Base-by-base conservation (phyloP, 805 yeast genomes). In the Candida bentonensis region DNA sequence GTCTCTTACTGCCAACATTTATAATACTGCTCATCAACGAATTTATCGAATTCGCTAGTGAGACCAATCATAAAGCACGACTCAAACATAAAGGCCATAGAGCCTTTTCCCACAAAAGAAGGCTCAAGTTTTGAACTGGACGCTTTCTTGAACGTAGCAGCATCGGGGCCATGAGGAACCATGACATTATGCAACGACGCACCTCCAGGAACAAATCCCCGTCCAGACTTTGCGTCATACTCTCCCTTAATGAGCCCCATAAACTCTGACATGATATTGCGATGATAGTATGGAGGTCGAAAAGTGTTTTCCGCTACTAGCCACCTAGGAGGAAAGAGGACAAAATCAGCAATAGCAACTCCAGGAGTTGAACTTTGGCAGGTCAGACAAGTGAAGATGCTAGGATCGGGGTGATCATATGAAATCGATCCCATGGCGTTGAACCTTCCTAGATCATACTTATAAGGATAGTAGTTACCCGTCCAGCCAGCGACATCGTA, bases 61-160 rank as follows among this genome's bases (percentile, higher is more conserved):
- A 56, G 43, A 2, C 57, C 58, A 34, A 56, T 40, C 49, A 49
- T 51, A 3, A 54, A 45, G 28, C 46, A 44, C 11, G 48, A 42
- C 44, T 56, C 60, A 44, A 56, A 56, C 60, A 56, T 56, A 44
- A 56, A 56, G 7, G 60, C 58, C 45, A 56, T 53, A 3, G 60
- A 53, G 20, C 52, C 56, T 13, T 44, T 50, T 9, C 58, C 55
- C 22, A 56, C 55, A 30, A 46, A 44, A 28, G 44, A 44, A 17
- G 57, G 57, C 15, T 42, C 42, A 1, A 53, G 53, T 3, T 42
- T 50, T 7, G 45, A 44, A 3, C 43, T 48, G 2, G 57, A 48
- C 3, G 58, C 60, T 23, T 49, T 51, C 27, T 52, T 49, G 43
- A 46, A 55, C 3, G 56, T 50, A n/a, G 41, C 52, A 17, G 53